Evolutionary conservation across 2,329 filamentous ascomycete species (phyloP).

Genomic region (Sporothrix pallida): DNA sequence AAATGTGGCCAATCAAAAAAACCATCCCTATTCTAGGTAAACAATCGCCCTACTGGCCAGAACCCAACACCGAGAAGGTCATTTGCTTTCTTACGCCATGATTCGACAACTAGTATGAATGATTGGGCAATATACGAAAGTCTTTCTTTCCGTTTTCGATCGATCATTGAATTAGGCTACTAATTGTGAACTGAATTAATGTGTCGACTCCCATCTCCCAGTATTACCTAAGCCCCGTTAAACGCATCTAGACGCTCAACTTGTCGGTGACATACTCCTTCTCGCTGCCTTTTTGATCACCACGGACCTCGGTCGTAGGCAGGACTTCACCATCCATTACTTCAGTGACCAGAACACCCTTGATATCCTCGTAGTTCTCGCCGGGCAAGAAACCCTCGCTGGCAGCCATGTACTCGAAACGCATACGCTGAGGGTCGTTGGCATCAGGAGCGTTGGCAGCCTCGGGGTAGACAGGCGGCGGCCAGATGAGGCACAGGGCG

Average conservation of each 20-base stretch:
- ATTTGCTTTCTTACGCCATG: too few relatives aligned
- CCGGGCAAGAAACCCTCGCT: slow-evolving; percentile 31
- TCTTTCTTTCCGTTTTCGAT: too few relatives aligned
- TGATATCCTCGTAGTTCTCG: slow-evolving; percentile 30
- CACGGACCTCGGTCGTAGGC: neutral
- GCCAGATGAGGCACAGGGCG: slow-evolving; percentile 37
- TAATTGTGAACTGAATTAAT: too few relatives aligned
- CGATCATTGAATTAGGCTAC: too few relatives aligned
- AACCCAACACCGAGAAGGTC: too few relatives aligned
- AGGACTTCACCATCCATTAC: slow-evolving; percentile 20
- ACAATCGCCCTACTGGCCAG: too few relatives aligned
- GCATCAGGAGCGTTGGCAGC: neutral
- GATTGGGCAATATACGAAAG: too few relatives aligned
- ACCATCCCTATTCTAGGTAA: too few relatives aligned
- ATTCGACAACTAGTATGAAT: too few relatives aligned
- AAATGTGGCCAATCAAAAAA: too few relatives aligned
- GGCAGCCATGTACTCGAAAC: slow-evolving; percentile 30
- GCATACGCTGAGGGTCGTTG: neutral
- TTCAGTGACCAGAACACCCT: slow-evolving; percentile 26
- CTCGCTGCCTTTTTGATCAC: slow-evolving; percentile 16
- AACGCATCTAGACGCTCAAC: slow-evolving; percentile 10
- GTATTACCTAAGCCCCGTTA: neutral
- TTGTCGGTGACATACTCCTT: slow-evolving; percentile 19
- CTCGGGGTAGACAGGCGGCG: slow-evolving; percentile 32
- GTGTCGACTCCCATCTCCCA: neutral